Evolutionary conservation across 2,329 filamentous ascomycete species (phyloP).

Genomic region (Botrytis cinerea): DNA sequence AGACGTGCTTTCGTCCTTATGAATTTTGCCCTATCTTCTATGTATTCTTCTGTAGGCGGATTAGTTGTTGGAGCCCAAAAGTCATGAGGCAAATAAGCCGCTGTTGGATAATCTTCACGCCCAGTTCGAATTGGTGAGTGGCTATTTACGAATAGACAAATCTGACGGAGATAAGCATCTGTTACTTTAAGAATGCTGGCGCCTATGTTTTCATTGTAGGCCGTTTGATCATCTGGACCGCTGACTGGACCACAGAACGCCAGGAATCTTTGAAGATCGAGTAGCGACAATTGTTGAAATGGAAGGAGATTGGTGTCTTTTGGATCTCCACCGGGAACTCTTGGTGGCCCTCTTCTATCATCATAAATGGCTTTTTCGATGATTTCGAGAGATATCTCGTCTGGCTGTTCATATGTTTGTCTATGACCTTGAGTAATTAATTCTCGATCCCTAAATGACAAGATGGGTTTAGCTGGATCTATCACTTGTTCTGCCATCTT

Average conservation of each 20-base stretch:
- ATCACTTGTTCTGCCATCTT: constrained; percentile 10
- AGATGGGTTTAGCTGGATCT: constrained; percentile 1
- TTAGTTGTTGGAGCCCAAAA: neutral
- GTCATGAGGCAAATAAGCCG: constrained; percentile 11
- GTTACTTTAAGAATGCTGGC: neutral
- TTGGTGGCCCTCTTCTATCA: neutral
- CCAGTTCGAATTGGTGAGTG: neutral
- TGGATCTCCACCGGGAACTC: neutral
- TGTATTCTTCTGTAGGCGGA: constrained; percentile 2
- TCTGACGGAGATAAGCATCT: constrained; percentile 11
- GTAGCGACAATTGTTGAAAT: neutral
- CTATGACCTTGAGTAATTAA: neutral
- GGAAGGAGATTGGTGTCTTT: constrained; percentile 11
- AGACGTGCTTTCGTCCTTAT: constrained; percentile 8
- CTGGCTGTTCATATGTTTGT: neutral
- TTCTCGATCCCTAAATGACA: neutral
- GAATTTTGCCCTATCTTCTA: constrained; percentile 10
- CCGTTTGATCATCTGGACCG: fast-evolving
- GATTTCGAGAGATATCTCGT: neutral
- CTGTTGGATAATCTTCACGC: constrained; percentile 2
- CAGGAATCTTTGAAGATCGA: neutral
- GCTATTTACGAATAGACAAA: constrained; percentile 10
- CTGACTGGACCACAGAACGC: neutral
- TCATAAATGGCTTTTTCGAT: neutral
- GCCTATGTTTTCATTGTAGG: neutral